These are phyloP conservation scores for Fragilaria crotonensis DNA, from an alignment of 108 stramenopile genomes.

Conservation along the genomic window DNA sequence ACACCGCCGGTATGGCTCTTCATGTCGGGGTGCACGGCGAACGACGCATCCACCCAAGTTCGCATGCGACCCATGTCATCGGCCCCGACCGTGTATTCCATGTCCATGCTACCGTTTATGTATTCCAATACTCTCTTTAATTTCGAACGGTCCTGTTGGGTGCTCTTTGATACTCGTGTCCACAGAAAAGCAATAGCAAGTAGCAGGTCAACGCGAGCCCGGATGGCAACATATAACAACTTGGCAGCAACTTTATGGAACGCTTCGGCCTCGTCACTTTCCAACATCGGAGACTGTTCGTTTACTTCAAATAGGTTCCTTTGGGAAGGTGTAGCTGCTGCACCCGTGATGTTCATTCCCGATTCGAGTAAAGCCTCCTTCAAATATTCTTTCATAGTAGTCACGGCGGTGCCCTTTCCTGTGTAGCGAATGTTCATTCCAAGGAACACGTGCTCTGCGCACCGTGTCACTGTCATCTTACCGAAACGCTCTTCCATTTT, in stretches of 20 bases:
- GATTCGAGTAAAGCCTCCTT: no score
- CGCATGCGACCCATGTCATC: no score
- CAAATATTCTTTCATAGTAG: conserved; percentile 10
- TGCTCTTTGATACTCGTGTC: conserved; percentile 8
- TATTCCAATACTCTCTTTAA: conserved; percentile 9
- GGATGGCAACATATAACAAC: conserved; percentile 5
- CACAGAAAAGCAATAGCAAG: conserved; percentile 11
- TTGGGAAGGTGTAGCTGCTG: conserved; percentile 4
- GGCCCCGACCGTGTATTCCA: background rate
- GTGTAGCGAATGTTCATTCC: no score
- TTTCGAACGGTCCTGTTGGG: conserved; percentile 11
- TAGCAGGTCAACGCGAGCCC: conserved; percentile 6
- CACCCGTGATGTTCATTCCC: conserved; percentile 1
- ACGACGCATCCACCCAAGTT: no score
- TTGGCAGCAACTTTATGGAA: no score
- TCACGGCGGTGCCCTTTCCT: background rate
- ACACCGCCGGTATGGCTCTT: no score
- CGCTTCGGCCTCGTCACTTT: background rate
- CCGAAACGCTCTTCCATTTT: conserved; percentile 1
- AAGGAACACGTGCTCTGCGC: background rate
- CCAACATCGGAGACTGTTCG: background rate
- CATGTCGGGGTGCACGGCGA: no score
- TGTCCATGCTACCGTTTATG: conserved; percentile 7
- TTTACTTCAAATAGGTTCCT: conserved; percentile 5
- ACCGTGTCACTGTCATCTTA: conserved; percentile 4